Percentiles rank a stretch among this genome's conserved stretches.
Conservation (phyloP, 2,329 filamentous ascomycete genomes). For the Teratosphaeria zuluensis region DNA sequence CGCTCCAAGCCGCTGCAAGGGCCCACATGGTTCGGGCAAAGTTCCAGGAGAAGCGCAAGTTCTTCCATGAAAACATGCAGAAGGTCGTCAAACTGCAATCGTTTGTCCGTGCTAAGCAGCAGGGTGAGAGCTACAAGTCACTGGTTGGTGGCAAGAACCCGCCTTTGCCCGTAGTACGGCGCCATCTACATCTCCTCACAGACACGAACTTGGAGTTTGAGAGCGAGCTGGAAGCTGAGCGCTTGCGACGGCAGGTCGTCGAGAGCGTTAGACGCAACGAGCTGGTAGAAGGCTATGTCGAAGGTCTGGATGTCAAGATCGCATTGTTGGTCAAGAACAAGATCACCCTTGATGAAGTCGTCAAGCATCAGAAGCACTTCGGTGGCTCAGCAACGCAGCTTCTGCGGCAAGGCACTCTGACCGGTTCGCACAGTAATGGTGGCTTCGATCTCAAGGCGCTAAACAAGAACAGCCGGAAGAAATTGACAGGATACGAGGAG, state of each 20-base stretch:
- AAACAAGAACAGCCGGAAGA: constrained; percentile 92
- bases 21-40: constrained; percentile 62
- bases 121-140: constrained; percentile 96
- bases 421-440: constrained; percentile 51
- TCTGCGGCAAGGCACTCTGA: constrained; percentile 19
- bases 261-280: constrained; percentile 97
- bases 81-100: constrained; percentile 99
- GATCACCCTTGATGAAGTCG: constrained; percentile 94
- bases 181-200: constrained; percentile 94
- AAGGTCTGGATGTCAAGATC: constrained; percentile 98
- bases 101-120: constrained; percentile 86
- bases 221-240: constrained; percentile 94
- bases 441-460: constrained; percentile 90
- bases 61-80: constrained; percentile 94
- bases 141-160: constrained; percentile 93
- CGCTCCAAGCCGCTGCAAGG: constrained; percentile 64
- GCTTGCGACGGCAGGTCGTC: constrained; percentile 87
- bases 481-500: constrained; percentile 93
- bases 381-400: constrained; percentile 49
- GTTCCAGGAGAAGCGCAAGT: constrained; percentile 77
- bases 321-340: constrained; percentile 98
- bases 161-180: constrained; percentile 91
- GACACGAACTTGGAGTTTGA: constrained; percentile 99
- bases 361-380: constrained; percentile 93
- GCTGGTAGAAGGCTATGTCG: constrained; percentile 93